Evolutionary conservation across 805 yeast genomes (phyloP).

Genomic region (Saccharomycopsis sp.): DNA sequence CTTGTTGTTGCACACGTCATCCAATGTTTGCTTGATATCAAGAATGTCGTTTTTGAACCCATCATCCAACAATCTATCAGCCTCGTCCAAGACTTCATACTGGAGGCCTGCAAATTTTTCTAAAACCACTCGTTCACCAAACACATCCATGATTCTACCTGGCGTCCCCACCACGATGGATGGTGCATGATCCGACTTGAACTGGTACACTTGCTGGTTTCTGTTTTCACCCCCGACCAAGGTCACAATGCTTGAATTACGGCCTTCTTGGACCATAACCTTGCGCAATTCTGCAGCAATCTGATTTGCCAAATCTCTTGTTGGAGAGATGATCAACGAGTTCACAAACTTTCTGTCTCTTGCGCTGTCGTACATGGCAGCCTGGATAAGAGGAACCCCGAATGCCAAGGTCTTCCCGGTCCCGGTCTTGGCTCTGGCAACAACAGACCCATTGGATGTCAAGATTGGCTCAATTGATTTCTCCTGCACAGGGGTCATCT

Average conservation of each 20-base stretch:
- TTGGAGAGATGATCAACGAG: conserved; percentile 74
- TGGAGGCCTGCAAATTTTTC: conserved; percentile 38
- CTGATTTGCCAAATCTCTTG: conserved; percentile 69
- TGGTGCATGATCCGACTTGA: conserved; percentile 30
- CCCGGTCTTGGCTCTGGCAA: conserved; percentile 89
- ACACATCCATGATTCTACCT: conserved; percentile 65
- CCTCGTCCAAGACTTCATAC: conserved; percentile 79
- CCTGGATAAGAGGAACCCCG: conserved; percentile 69
- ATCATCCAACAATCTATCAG: conserved; percentile 75
- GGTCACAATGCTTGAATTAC: conserved; percentile 31
- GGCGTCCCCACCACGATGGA: conserved; percentile 82
- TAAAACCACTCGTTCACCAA: conserved; percentile 38
- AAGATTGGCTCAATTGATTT: conserved; percentile 51
- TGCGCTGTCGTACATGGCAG: conserved; percentile 31
- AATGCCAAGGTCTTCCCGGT: conserved; percentile 92
- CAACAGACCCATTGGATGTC: conserved; percentile 47
- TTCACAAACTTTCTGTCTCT: conserved; percentile 34
- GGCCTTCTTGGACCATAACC: background rate
- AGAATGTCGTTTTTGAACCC: conserved; percentile 67
- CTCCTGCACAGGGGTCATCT: conserved; percentile 63
- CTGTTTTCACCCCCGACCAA: conserved; percentile 62
- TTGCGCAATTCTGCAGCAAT: conserved; percentile 13
- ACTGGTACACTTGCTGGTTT: conserved; percentile 30
- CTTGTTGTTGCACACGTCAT: conserved; percentile 27
- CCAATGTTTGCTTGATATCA: conserved; percentile 44